Base-by-base conservation (phyloP, 169 alveolate species). In the Babesia divergens region DNA sequence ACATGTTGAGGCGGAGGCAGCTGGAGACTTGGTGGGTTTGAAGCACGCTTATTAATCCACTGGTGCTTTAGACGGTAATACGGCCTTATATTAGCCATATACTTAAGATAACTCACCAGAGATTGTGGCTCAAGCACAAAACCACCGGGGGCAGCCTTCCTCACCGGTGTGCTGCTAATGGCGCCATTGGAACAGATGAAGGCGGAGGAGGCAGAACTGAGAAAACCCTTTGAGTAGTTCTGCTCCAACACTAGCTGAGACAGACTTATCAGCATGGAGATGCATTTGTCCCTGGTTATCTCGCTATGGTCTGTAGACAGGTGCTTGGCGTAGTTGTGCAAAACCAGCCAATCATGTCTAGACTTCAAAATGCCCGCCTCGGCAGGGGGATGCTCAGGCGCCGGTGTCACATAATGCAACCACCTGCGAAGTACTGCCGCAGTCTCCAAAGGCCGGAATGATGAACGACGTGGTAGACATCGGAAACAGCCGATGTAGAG, bases 291-390 rank as follows among this genome's bases (percentile, higher is more conserved):
- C 2, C 58, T 28, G 13, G 71, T 77, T 6, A 58, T 43, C 53
- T 77, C 86, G 13, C 34, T 43, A 16, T 50, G 65, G 49, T 67
- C 52, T 14, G 24, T 60, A 18, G 40, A 16, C 38, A 77, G 74
- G 68, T 67, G 65, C 55, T 66, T 77, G 4, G 72, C 59, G 42
- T 77, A 67, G 47, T 49, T 55, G 53, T 64, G 38, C 6, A 77
- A 47, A 28, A 65, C 51, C 5, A 40, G 40, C 86, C 86, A 77
- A 6, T 75, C 85, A 26, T 54, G 68, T 35, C 55, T 62, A 66
- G 60, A 51, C 14, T 29, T 20, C 50, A 54, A 44, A 6, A 54
- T 13, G 18, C 35, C 49, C 24, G 11, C 35, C 18, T 29, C 3
- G 26, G 22, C 18, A n/a, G n/a, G n/a, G n/a, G n/a, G n/a, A n/a